These are phyloP conservation scores for Trichoderma erinaceum DNA, from an alignment of 495 filamentous ascomycete genomes.

Conservation along the genomic window DNA sequence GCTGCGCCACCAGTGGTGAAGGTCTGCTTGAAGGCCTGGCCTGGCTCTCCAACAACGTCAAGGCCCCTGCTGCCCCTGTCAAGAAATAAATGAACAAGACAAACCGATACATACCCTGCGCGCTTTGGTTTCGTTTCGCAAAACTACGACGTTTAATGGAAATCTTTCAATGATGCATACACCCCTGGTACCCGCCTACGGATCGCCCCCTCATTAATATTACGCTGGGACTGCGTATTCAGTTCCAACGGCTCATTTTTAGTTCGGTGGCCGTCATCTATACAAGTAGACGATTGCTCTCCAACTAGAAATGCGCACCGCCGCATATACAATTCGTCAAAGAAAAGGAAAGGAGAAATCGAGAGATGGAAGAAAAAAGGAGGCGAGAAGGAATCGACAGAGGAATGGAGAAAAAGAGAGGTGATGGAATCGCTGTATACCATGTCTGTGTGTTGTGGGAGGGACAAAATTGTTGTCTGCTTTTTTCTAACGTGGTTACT, in stretches of 20 bases:
- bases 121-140: neutral
- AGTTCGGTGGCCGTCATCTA: too few relatives aligned
- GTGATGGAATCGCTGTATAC: conserved; percentile 5
- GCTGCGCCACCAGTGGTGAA: conserved; percentile 88
- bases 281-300: neutral
- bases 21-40: conserved; percentile 90
- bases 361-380: neutral
- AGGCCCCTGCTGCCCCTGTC: conserved; percentile 53
- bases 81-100: conserved; percentile 37
- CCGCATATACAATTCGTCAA: neutral
- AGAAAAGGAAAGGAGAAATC: neutral
- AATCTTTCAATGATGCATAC: conserved; percentile 10
- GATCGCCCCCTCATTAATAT: neutral
- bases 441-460: neutral
- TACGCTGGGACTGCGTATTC: neutral
- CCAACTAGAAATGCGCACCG: neutral
- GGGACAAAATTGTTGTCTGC: conserved; percentile 3
- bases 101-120: neutral
- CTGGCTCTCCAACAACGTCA: conserved; percentile 93
- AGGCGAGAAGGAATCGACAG: neutral
- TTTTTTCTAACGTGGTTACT: conserved; percentile 6
- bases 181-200: neutral
- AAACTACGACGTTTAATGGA: conserved; percentile 13
- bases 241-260: neutral
- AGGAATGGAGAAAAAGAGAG: neutral